A percentile compares a stretch with the other conserved stretches of the same genome.
Evolutionary conservation across 352 stramenopile genomes (phyloP).

Genomic region (Phytopythium boreale): DNA sequence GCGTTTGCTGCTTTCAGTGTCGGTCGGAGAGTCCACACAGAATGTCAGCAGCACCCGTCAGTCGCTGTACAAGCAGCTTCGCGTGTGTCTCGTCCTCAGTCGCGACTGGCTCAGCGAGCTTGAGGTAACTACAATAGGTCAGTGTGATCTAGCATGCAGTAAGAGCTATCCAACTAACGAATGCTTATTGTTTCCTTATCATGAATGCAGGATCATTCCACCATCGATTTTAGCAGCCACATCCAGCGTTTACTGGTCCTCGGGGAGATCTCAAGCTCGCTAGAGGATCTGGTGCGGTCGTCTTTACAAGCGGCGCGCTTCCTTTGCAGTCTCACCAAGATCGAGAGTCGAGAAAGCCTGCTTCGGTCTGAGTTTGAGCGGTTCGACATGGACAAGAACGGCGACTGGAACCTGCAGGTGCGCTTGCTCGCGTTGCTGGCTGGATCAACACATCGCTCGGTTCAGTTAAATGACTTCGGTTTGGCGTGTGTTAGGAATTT

Average conservation of each 20-base stretch:
- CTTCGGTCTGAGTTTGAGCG: conserved; percentile 37
- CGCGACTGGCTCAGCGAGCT: conserved; percentile 35
- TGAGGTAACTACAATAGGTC: conserved; percentile 20
- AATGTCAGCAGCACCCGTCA: conserved; percentile 8
- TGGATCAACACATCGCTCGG: neutral
- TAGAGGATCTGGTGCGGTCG: conserved; percentile 27
- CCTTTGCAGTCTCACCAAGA: conserved; percentile 32
- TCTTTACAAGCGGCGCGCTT: conserved; percentile 16
- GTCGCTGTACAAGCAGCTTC: conserved; percentile 29
- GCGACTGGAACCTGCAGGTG: conserved; percentile 38
- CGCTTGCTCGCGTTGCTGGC: neutral
- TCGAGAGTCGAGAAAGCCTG: conserved; percentile 32
- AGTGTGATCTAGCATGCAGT: no score
- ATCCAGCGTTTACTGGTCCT: conserved; percentile 33
- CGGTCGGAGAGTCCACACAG: conserved; percentile 14
- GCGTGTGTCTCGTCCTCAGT: conserved; percentile 31
- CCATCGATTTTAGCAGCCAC: neutral
- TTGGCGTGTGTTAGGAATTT: conserved; percentile 31
- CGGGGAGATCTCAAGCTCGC: conserved; percentile 35
- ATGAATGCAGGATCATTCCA: conserved; percentile 2
- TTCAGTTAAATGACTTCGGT: neutral
- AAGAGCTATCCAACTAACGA: neutral
- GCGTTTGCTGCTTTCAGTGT: conserved; percentile 12
- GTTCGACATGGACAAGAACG: conserved; percentile 42
- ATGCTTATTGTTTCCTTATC: neutral